Evolutionary conservation across 1,139 yeast species (phyloP).

Genomic region (Pichia sp.): DNA sequence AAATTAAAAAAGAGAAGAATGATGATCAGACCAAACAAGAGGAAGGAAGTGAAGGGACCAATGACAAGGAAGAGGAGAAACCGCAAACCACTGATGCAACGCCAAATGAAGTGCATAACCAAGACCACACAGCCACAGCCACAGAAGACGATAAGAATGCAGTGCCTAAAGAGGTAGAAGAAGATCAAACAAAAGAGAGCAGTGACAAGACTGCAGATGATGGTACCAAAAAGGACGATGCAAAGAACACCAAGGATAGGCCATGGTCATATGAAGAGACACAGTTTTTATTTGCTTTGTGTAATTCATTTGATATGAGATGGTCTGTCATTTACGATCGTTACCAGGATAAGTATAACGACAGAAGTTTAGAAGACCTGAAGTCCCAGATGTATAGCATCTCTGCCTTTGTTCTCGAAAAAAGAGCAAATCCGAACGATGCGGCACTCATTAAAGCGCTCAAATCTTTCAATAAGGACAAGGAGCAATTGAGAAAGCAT

Average conservation of each 20-base stretch:
- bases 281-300: constrained; percentile 61
- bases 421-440: constrained; percentile 36
- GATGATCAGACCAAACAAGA: background rate
- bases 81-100: background rate
- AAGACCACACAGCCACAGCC: too few species aligned
- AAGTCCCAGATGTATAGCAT: constrained; percentile 73
- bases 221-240: constrained; percentile 2
- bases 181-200: background rate
- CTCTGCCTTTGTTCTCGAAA: constrained; percentile 37
- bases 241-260: constrained; percentile 25
- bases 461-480: constrained; percentile 47
- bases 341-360: constrained; percentile 34
- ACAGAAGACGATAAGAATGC: background rate
- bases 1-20: background rate
- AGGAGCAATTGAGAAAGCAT: constrained; percentile 72
- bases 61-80: background rate
- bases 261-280: constrained; percentile 79
- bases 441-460: constrained; percentile 43
- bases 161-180: background rate
- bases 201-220: background rate
- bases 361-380: constrained; percentile 62
- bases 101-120: background rate
- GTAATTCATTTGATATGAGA: constrained; percentile 68
- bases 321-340: constrained; percentile 86
- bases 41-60: background rate